Evolutionary conservation across 176 grass and related monocot species (phyloP), one percentile per base, ranked within the genome.

Genomic region (Neostapfia colusana): DNA sequence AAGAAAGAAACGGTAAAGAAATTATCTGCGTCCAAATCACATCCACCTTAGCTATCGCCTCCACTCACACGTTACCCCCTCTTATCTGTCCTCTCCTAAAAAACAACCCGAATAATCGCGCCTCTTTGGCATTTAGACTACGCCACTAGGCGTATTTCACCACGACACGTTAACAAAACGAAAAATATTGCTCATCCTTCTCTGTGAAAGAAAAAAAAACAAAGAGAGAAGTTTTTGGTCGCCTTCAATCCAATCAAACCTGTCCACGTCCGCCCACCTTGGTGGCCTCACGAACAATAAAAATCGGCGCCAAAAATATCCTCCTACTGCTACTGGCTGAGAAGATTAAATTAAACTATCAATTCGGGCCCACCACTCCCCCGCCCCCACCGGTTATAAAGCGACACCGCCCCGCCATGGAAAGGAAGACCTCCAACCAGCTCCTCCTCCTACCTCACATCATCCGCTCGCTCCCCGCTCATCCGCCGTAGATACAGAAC

Each of bases 371-470:
- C 81, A 64, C 77, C 81, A 65, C 64, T 75, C 76, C 56, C 23
- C 63, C 46, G 77, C 72, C 51, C 51, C 51, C 51, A 54, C 51
- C 16, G 6, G 17, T 45, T 85, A 93, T 93, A 93, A 93, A 93
- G 85, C 82, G 87, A 82, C 63, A 31, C 70, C 25, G 41, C 21
- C 20, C 44, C 57, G 48, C 42, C 79, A 53, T 69, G 23, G 20
- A 76, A 57, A 51, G 18, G 46, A 82, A 78, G 26, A 44, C 49
- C 6, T 20, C 49, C 13, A 31, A 3, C n/a, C n/a, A 12, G 13
- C 31, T 16, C 31, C 62, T 8, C 3, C 43, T 54, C 35, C 26
- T 50, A 10, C 14, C 50, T 58, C 54, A 25, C 54, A 10, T 10
- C n/a, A n/a, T 3, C 31, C 31, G 3, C 31, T 31, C 17, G 16